Evolutionary conservation across 108 stramenopile genomes (phyloP), one percentile per base, ranked within the genome.

Genomic region (Nannochloropsis oceanica): DNA sequence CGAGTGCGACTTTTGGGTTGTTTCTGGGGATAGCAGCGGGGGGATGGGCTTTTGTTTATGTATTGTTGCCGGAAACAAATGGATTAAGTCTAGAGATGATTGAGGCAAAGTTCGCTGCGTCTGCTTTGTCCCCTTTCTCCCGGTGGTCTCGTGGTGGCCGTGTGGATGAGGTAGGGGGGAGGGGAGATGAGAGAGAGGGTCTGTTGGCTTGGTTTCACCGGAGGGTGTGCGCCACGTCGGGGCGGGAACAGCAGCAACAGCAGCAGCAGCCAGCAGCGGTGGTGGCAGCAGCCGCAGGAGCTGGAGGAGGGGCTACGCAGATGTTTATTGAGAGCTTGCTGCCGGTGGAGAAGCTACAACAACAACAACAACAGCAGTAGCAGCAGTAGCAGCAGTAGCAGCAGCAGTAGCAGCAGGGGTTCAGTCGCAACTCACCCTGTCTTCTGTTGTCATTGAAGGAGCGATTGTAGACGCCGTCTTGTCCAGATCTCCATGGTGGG

Each of bases 11-110:
- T 34, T 91, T 91, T 80, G 27, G 42, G 42, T 73, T 91, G 13
- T 91, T 89, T 84, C 84, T 86, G 18, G 43, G 89, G 43, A n/a
- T 89, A 14, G 81, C 85, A 25, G 27, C 13, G 26, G 84, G 27
- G 43, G 83, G 84, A 22, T 79, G 89, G 13, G 90, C 84, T 80
- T 91, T 91, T 86, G 89, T 91, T 27, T 42, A 59, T 24, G 25
- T 27, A 25, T 13, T 81, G 9, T 89, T 90, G 34, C 90, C 90
- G 5, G 91, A 91, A 85, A 91, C 91, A 14, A 91, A 91, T 80
- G 90, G 90, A 7, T 22, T 91, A 22, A 86, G 84, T 20, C 46
- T 91, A 27, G 91, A 91, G 85, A 43, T 87, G 46, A 91, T 91
- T 43, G 91, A 90, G 83, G 89, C 85, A 20, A 13, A 86, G 25